phyloP scores from a whole-genome alignment of 1,139 yeast genomes.

The Magnusiomyces fungicola region DNA sequence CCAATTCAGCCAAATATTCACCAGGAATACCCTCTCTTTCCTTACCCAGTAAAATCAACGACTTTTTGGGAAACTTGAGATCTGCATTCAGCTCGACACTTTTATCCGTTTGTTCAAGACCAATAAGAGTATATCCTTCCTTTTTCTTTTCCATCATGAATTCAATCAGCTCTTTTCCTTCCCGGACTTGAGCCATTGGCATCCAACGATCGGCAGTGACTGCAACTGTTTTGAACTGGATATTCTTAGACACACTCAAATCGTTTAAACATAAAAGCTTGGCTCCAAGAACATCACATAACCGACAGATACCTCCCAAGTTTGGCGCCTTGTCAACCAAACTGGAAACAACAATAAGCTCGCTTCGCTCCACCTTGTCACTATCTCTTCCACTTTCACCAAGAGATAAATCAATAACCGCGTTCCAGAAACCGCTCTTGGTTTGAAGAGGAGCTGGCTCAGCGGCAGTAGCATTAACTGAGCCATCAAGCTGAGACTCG shows the following conservation, averaged over 20 bases:
- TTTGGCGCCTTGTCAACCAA: constrained; percentile 89
- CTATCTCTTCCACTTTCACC: constrained; percentile 38
- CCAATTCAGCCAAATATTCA: constrained; percentile 70
- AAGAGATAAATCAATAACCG: constrained; percentile 44
- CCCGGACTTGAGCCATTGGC: constrained; percentile 78
- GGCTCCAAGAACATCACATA: constrained; percentile 89
- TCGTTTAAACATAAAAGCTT: constrained; percentile 75
- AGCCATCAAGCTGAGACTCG: too few species aligned
- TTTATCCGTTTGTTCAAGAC: constrained; percentile 87
- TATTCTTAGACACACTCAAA: constrained; percentile 49
- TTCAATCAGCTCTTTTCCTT: constrained; percentile 43
- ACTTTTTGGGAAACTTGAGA: constrained; percentile 68
- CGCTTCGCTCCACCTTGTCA: constrained; percentile 51
- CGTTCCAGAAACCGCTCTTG: constrained; percentile 83
- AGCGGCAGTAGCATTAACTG: background rate
- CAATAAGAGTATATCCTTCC: constrained; percentile 81
- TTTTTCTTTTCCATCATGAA: constrained; percentile 58
- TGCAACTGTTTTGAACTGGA: constrained; percentile 78
- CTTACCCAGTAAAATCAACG: constrained; percentile 70
- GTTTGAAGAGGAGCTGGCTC: constrained; percentile 59
- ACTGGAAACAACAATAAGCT: constrained; percentile 77
- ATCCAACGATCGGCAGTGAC: constrained; percentile 95
- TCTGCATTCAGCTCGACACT: constrained; percentile 60
- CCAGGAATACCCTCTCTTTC: constrained; percentile 94
- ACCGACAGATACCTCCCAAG: constrained; percentile 86